Evolutionary conservation across 768 basidiomycete genomes (phyloP).

Genomic region (Megacollybia marginata): DNA sequence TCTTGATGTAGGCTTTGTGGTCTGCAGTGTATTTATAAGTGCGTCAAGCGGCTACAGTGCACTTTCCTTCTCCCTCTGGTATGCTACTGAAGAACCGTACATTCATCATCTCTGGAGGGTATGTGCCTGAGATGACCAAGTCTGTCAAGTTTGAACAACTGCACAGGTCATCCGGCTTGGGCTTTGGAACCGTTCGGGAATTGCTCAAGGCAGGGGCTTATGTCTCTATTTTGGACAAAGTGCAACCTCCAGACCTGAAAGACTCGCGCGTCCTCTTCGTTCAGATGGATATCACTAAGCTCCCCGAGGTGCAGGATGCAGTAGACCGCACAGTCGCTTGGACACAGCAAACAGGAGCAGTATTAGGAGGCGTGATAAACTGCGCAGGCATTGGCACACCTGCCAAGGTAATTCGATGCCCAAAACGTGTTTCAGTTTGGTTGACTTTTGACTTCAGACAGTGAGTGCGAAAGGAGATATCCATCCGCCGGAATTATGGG

Average conservation of each 20-base stretch:
- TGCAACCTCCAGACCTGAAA: conserved; percentile 12
- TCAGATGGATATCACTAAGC: conserved; percentile 30
- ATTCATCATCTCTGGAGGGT: conserved; percentile 55
- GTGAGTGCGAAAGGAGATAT: conserved; percentile 38
- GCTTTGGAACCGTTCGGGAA: conserved; percentile 41
- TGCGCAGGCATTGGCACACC: conserved; percentile 45
- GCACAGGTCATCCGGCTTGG: conserved; percentile 48
- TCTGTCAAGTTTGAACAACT: not conserved
- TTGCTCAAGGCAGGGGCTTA: conserved; percentile 37
- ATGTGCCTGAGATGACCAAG: conserved; percentile 7
- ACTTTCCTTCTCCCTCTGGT: not conserved
- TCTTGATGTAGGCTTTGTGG: not conserved
- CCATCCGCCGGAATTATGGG: conserved; percentile 45
- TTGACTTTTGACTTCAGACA: conserved; percentile 27
- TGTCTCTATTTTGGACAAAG: conserved; percentile 46
- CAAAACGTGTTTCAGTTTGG: not conserved
- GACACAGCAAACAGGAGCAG: conserved; percentile 31
- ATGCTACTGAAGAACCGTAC: conserved; percentile 50
- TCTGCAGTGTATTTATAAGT: not conserved
- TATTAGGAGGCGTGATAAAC: conserved; percentile 53
- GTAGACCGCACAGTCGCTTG: conserved; percentile 32
- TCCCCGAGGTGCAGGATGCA: conserved; percentile 28
- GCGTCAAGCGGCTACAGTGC: not conserved
- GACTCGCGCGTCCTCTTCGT: conserved; percentile 7
- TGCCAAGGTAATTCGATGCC: conserved; percentile 19